Conservation (phyloP, 1,284 basidiomycete genomes). For the Boletus sp. region DNA sequence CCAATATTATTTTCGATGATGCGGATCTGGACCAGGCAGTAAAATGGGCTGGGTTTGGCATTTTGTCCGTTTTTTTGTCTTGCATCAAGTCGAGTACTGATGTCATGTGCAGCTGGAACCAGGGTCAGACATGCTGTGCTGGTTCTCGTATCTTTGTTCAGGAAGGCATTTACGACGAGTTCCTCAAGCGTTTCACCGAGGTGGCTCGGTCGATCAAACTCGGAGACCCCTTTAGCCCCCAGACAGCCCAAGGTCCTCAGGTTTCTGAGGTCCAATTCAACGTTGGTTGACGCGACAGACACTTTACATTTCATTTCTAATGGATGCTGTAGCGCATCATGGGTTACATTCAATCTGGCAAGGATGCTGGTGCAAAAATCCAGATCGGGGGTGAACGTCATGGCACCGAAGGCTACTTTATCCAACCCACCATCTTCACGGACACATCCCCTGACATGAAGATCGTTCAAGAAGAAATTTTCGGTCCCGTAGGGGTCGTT, state of each 20-base stretch:
- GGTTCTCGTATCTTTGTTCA: constrained; percentile 89
- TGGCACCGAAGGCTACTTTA: constrained; percentile 77
- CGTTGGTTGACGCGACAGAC: constrained; percentile 51
- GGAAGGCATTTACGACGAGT: constrained; percentile 79
- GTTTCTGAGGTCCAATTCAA: constrained; percentile 74
- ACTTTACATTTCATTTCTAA: constrained; percentile 43
- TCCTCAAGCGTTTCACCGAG: constrained; percentile 63
- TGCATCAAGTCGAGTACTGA: constrained; percentile 37
- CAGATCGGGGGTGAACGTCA: constrained; percentile 76
- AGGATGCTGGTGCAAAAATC: constrained; percentile 82
- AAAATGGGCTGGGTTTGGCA: constrained; percentile 80
- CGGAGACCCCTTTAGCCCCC: constrained; percentile 80
- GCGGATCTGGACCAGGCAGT: constrained; percentile 80
- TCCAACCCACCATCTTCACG: constrained; percentile 87
- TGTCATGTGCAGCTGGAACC: constrained; percentile 64
- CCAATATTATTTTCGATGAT: constrained; percentile 77
- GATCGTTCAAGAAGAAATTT: constrained; percentile 92
- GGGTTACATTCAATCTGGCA: constrained; percentile 87
- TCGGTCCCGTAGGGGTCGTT: constrained; percentile 81
- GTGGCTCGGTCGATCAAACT: constrained; percentile 62
- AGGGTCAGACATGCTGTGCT: constrained; percentile 86
- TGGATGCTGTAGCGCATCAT: constrained; percentile 66
- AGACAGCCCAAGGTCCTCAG: constrained; percentile 87
- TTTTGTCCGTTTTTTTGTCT: constrained; percentile 53
- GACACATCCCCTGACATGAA: constrained; percentile 78